Base-by-base conservation (phyloP, 1,139 yeast species). In the Candida sp. region DNA sequence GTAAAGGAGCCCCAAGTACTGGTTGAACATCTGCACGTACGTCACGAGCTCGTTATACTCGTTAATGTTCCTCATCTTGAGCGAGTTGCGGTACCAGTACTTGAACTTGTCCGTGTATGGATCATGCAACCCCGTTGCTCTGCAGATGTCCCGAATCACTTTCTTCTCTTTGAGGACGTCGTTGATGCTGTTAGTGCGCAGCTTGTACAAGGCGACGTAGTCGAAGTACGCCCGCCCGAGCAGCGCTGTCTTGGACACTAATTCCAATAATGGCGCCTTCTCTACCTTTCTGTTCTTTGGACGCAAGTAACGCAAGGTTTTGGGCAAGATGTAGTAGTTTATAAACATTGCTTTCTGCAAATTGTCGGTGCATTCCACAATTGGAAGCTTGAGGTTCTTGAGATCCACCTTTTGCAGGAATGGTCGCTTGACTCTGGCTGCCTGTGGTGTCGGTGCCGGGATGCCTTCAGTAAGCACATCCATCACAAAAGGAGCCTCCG, bases 1-100 rank as follows among this genome's bases (percentile, higher is more conserved):
- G 8, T 49, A 53, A 26, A 66, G 46, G 8, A 61, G 54, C 1
- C 69, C 69, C 32, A 66, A 44, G 44, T 60, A 65, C 50, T 67
- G 72, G 44, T 58, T 56, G 50, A 66, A 67, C 22, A 57, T 35
- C 27, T 48, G 51, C n/a, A 45, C 28, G 28, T 50, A 37, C 3
- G 56, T 59, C 12, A 61, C 49, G 30, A 65, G 44, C 12, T 48
- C 47, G 44, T 45, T 52, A 49, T 54, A 63, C 40, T 57, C 55
- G 42, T 65, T 66, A 12, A 45, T 42, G 25, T 52, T 48, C 28
- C 50, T 49, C 8, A 45, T 23, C 42, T 49, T 28, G 38, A 54
- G 38, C 28, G 59, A 25, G 37, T 22, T 43, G 3, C 44, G 44
- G 47, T 56, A 64, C 4, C 22, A 26, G 1, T 30, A 12, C 37